Base-by-base conservation (phyloP, 2,329 filamentous ascomycete genomes). In the Microdochium trichocladiopsis region DNA sequence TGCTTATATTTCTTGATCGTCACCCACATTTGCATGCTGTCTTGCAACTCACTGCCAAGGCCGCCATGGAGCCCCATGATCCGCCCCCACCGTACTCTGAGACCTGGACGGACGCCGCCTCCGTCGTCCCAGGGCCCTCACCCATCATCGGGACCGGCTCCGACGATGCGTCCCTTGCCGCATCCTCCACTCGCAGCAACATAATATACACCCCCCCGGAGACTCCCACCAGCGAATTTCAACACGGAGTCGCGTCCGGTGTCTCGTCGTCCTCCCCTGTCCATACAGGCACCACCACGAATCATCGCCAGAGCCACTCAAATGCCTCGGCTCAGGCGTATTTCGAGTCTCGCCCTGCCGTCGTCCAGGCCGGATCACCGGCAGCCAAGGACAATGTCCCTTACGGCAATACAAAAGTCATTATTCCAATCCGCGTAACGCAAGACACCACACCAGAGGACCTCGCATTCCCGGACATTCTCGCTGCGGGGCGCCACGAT, bases 51-150 rank as follows among this genome's bases (percentile, higher is more conserved):
- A 18, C 48, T 22, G 25, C 53, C 53, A 58, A 25, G 43, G 65
- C 64, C 62, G 49, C 57, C 5, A 65, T 65, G 58, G 66, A 62
- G 51, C 55, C 52, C 14, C 59, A 65, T 28, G 66, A 72, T 8
- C 76, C 79, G 21, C 79, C 79, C 43, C 78, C 79, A 4, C 80
- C 80, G 5, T 83, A 83, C 58, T 74, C 74, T 37, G 79, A 80
- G 63, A 81, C 76, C 16, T 79, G 83, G 61, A 72, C 79, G 36
- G 79, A 74, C 66, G 80, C 77, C 14, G 69, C 61, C 49, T 66
- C 75, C 3, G 18, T 22, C 18, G 41, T 18, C 9, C n/a, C n/a
- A 9, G 41, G 68, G 25, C 60, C 57, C 50, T 63, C 62, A 50
- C 59, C 58, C 57, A 50, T 60, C 58, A 52, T 58, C 51, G 57